phyloP scores from a whole-genome alignment of 176 grass and related monocot genomes.

The Coix lacrymajobi region DNA sequence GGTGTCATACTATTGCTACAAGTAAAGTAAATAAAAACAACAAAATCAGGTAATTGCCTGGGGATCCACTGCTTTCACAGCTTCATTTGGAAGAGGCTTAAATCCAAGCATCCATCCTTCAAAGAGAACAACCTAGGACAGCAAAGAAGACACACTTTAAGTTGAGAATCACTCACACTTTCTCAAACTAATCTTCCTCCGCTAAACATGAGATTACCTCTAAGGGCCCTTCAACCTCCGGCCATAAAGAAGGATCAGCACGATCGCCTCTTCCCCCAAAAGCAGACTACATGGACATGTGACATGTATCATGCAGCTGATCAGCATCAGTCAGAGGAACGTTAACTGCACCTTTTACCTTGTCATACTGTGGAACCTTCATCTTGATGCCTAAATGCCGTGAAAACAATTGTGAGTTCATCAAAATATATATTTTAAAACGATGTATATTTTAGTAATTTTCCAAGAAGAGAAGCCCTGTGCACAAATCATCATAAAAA shows the following conservation, averaged over 20 bases:
- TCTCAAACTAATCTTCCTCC: neutral
- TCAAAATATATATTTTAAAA: neutral
- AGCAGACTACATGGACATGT: slow-evolving; percentile 73
- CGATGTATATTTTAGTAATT: neutral
- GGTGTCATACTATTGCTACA: neutral
- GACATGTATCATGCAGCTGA: slow-evolving; percentile 27
- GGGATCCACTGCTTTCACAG: slow-evolving; percentile 78
- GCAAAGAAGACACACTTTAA: slow-evolving; percentile 13
- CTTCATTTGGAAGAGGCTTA: slow-evolving; percentile 88
- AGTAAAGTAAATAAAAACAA: slow-evolving; percentile 12
- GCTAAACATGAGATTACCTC: slow-evolving; percentile 45
- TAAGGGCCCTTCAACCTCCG: slow-evolving; percentile 85
- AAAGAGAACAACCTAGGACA: slow-evolving; percentile 84
- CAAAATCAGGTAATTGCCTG: slow-evolving; percentile 40
- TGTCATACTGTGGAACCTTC: slow-evolving; percentile 93
- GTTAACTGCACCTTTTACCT: slow-evolving; percentile 63
- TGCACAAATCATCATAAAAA: slow-evolving; percentile 7
- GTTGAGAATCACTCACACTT: slow-evolving; percentile 8
- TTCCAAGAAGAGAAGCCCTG: neutral
- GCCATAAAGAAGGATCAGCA: slow-evolving; percentile 84
- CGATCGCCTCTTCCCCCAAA: slow-evolving; percentile 93
- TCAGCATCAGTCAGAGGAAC: slow-evolving; percentile 17
- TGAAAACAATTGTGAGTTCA: slow-evolving; percentile 23
- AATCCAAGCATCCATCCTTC: slow-evolving; percentile 99
- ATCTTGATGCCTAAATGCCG: slow-evolving; percentile 77